Base-by-base conservation (phyloP, 495 filamentous ascomycete species). In the Aspergillus panamensis region DNA sequence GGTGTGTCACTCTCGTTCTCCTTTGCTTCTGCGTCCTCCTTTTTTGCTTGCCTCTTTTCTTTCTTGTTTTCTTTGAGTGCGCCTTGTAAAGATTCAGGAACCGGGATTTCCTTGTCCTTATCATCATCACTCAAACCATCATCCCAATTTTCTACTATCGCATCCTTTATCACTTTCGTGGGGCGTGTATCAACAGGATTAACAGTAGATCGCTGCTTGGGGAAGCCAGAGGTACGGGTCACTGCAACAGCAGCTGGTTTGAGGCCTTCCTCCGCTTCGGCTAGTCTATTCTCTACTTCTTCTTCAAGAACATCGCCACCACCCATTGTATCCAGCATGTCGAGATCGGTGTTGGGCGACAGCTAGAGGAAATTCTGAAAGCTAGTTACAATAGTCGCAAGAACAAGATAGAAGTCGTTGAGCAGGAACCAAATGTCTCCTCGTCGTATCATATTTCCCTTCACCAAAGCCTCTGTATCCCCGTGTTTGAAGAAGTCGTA, bases 401-500 rank as follows among this genome's bases (percentile, higher is more conserved):
- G 66, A 0, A 89, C 76, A 19, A 89, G 72, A 17, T 84, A 88
- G 56, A 91, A 91, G 60, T 90, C 87, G 48, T 84, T 86, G 6
- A 88, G 67, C 1, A 76, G 47, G 60, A 83, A 90, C 87, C 87
- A 90, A 12, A 87, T 72, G 33, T 91, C 89, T 0, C 79, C 78
- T 12, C 66, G 62, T n/a, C 78, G 77, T 49, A 92, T 79, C 3
- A 73, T 65, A 60, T 91, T 91, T 4, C 80, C 84, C 5, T 40
- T 69, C 14, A 78, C 75, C 8, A 92, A 71, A 0, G 80, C 73
- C 6, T 69, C 57, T 8, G 80, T 51, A 61, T 85, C 79, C 6
- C 88, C 89, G 59, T 92, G 82, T 65, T 81, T 84, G 80, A 80
- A 90, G 69, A 90, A 92, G 62, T 91, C 87, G 50, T 84, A 82